phyloP scores from a whole-genome alignment of 192 early-diverging fungal genomes.

The Rhizoclosmatium globosum region DNA sequence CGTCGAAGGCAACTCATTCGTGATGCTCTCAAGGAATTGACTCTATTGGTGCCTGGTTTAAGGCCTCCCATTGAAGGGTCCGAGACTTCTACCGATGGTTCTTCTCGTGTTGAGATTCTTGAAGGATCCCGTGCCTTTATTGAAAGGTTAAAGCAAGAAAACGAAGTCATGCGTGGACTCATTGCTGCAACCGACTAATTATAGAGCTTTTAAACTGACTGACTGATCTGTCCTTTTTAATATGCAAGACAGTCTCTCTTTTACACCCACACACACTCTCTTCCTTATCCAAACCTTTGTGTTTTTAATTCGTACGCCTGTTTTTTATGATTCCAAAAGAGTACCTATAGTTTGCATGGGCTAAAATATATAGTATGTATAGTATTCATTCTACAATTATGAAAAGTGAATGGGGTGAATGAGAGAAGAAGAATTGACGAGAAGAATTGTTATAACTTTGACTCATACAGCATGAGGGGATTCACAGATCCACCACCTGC shows the following conservation, averaged over 20 bases:
- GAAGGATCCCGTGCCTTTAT: slow-evolving; percentile 10
- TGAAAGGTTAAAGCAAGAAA: not conserved
- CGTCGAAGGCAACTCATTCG: slow-evolving; percentile 22
- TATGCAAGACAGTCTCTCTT: too few relatives aligned
- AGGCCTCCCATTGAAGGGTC: slow-evolving; percentile 13
- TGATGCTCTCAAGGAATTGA: slow-evolving; percentile 17
- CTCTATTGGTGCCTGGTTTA: slow-evolving; percentile 11
- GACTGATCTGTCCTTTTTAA: too few relatives aligned
- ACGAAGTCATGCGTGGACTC: slow-evolving; percentile 4
- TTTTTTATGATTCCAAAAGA: too few relatives aligned
- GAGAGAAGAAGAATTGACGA: not conserved
- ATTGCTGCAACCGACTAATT: not conserved
- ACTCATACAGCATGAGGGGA: not conserved
- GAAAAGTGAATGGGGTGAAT: not conserved
- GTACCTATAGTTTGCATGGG: too few relatives aligned
- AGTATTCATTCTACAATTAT: not conserved
- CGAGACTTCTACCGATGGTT: not conserved
- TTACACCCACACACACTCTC: too few relatives aligned
- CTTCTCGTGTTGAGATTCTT: slow-evolving; percentile 16
- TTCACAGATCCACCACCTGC: not conserved
- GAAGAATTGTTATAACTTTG: not conserved
- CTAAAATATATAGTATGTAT: not conserved
- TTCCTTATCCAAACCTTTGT: too few relatives aligned
- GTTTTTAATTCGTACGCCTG: too few relatives aligned
- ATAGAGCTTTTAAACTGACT: too few relatives aligned